These are phyloP conservation scores for Petunia axillaris DNA, from an alignment of 257 asterid species.

Conservation along the genomic window DNA sequence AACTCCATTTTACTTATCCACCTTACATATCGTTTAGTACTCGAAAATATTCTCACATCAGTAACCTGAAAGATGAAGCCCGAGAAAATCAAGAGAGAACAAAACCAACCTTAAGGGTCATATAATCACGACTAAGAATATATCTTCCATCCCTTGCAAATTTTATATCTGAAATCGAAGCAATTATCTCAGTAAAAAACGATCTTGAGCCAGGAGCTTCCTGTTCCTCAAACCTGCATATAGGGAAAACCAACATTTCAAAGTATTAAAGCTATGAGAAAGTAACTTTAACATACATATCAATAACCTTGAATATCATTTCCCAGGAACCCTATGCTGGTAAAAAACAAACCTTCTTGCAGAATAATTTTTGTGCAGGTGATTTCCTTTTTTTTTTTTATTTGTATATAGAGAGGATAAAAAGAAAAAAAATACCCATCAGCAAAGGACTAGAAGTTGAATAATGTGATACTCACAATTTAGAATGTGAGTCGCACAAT, in stretches of 20 bases:
- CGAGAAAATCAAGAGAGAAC: conserved; percentile 22
- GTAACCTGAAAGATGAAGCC: conserved; percentile 1
- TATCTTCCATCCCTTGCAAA: conserved; percentile 93
- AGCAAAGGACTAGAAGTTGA: background rate
- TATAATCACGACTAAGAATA: conserved; percentile 96
- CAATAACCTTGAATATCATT: conserved; percentile 19
- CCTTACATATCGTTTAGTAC: background rate
- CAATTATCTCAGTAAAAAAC: conserved; percentile 99
- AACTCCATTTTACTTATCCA: conserved; percentile 22
- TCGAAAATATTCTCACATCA: background rate
- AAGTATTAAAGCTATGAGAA: conserved; percentile 28
- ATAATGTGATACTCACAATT: conserved; percentile 55
- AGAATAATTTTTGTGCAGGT: conserved; percentile 17
- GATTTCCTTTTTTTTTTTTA: background rate
- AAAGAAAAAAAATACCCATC: background rate
- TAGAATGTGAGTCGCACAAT: conserved; percentile 82
- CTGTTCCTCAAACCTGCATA: conserved; percentile 93
- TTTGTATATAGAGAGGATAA: background rate
- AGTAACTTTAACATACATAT: background rate
- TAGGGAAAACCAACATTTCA: conserved; percentile 40
- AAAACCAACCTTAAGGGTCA: conserved; percentile 91
- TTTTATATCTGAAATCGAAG: conserved; percentile 98
- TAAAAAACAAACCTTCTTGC: background rate
- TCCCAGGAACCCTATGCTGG: background rate
- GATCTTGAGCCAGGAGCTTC: conserved; percentile 99